A percentile compares a stretch with the other conserved stretches of the same genome.
phyloP scores from a whole-genome alignment of 345 rosid species.

The Salix suchowensis region DNA sequence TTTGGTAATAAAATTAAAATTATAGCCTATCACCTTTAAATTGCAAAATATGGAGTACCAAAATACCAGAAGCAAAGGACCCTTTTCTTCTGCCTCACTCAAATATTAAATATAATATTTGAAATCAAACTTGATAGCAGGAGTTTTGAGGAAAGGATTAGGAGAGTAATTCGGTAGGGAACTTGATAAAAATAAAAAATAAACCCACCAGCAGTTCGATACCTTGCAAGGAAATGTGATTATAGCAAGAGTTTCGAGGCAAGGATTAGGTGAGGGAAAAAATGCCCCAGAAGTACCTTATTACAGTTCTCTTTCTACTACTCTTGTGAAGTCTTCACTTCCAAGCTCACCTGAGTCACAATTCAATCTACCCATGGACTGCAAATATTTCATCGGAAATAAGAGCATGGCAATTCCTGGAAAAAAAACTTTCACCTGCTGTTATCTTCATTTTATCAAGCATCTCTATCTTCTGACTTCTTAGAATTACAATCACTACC shows the following conservation, averaged over 20 bases:
- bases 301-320: slow-evolving; percentile 34
- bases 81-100: slow-evolving; percentile 52
- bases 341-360: slow-evolving; percentile 35
- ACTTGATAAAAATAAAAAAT: not conserved
- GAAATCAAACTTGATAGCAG: not conserved
- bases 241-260: slow-evolving; percentile 6
- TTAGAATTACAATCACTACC: slow-evolving; percentile 47
- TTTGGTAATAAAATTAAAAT: too few species aligned
- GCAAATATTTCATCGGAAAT: slow-evolving; percentile 25
- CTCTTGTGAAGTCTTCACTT: slow-evolving; percentile 41
- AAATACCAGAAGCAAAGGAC: slow-evolving; percentile 34
- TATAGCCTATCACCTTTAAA: too few species aligned
- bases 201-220: slow-evolving; percentile 8
- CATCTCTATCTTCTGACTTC: slow-evolving; percentile 58
- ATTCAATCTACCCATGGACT: slow-evolving; percentile 14
- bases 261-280: slow-evolving; percentile 16
- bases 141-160: slow-evolving; percentile 14
- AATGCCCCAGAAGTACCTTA: slow-evolving; percentile 69
- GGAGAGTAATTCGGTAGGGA: slow-evolving; percentile 9
- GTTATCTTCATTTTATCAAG: slow-evolving; percentile 56
- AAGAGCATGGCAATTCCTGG: slow-evolving; percentile 50
- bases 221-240: slow-evolving; percentile 26
- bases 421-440: slow-evolving; percentile 51
- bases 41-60: too few species aligned
- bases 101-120: slow-evolving; percentile 6